Evolutionary conservation across 768 basidiomycete species (phyloP), one percentile per base, ranked within the genome.

Genomic region (Cystobasidium tubakii): DNA sequence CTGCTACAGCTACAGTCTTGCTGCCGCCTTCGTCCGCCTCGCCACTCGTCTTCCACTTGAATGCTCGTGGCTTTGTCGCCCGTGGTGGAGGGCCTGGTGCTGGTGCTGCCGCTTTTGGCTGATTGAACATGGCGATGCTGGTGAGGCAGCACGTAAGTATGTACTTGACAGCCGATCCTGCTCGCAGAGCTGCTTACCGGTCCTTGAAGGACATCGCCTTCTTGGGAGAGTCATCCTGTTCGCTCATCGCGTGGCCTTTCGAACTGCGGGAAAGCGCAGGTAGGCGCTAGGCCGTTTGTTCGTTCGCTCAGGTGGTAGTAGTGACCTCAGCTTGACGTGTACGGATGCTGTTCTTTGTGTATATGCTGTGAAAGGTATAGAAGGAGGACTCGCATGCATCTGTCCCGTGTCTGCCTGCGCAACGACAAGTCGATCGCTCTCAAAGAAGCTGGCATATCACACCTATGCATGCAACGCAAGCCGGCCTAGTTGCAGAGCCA

Each of bases 91-190:
- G 69, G 15, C 57, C 57, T 31, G 66, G 44, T 21, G 66, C 39
- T n/a, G 69, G 34, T 10, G 69, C 69, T 36, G 53, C 57, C 13
- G 57, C 69, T 31, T 71, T 71, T 10, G 69, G 69, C 54, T 71
- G 69, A 60, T 71, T 71, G 69, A 71, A 71, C 69, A 71, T 71
- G 54, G 69, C 69, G 34, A 71, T 71, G 33, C 69, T 71, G 54
- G 27, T 15, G 13, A 29, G 12, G 29, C 29, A 31, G 57, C n/a
- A 27, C 12, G 21, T 34, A 60, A 27, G 33, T 13, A 6, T 34
- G 23, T 60, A 25, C 57, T 21, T 50, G 15, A 6, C 12, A 50
- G 4, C 21, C 10, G 7, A 50, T 50, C 15, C n/a, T 50, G 15
- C 46, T 50, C 46, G 7, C 46, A 50, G n/a, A 21, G 21, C 21